Conservation (phyloP, 2,329 filamentous ascomycete genomes). For the Aspergillus pseudoviridinutans region DNA sequence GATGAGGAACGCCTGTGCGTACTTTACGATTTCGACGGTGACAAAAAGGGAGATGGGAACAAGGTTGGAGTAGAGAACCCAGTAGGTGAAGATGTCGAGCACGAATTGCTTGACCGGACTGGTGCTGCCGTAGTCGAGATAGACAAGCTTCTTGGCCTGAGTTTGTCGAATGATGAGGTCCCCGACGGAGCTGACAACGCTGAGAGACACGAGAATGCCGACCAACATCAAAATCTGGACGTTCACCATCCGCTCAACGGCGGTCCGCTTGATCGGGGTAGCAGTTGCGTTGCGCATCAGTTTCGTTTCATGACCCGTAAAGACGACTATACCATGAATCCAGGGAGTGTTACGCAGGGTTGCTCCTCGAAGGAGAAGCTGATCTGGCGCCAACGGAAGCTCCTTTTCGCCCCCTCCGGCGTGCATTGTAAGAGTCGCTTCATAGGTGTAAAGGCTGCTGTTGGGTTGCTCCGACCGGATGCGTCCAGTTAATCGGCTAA, state of each 20-base stretch:
- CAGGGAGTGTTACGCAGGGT: slow-evolving; percentile 94
- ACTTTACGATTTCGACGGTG: slow-evolving; percentile 95
- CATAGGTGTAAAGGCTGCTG: slow-evolving; percentile 96
- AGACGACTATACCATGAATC: slow-evolving; percentile 94
- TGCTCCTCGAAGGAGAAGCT: slow-evolving; percentile 86
- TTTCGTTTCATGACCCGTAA: slow-evolving; percentile 97
- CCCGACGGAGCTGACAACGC: slow-evolving; percentile 84
- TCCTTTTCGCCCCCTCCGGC: slow-evolving; percentile 91
- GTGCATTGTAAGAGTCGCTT: slow-evolving; percentile 89
- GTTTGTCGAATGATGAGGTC: slow-evolving; percentile 76
- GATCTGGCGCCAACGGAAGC: slow-evolving; percentile 81
- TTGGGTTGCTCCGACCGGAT: slow-evolving; percentile 96
- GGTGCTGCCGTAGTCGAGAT: slow-evolving; percentile 65
- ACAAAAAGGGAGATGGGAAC: slow-evolving; percentile 98
- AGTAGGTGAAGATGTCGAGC: slow-evolving; percentile 94
- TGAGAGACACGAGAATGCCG: slow-evolving; percentile 75
- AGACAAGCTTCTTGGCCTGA: slow-evolving; percentile 60
- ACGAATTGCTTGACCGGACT: slow-evolving; percentile 78
- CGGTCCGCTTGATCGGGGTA: slow-evolving; percentile 94
- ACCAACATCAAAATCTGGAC: slow-evolving; percentile 88
- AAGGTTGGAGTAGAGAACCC: slow-evolving; percentile 94
- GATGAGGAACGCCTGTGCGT: slow-evolving; percentile 95
- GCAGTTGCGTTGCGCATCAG: slow-evolving; percentile 98
- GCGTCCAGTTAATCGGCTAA: slow-evolving; percentile 79
- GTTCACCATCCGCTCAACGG: slow-evolving; percentile 92